Evolutionary conservation across 306 rosid species (phyloP), one percentile per base, ranked within the genome.

Genomic region (Quercus aquifolioides): DNA sequence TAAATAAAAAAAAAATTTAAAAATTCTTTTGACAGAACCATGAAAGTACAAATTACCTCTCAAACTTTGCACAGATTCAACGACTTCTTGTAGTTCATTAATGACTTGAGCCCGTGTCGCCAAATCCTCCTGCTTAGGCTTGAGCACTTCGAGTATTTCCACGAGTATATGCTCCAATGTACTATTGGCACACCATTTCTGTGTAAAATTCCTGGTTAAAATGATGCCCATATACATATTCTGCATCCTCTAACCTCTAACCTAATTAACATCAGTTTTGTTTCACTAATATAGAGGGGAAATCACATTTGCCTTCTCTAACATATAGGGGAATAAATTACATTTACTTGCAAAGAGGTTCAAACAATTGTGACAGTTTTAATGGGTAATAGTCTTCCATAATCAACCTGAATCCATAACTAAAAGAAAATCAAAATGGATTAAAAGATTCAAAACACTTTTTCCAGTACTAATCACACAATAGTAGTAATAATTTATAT

Each of bases 81-180:
- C 90, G 71, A 82, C 74, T 80, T 30, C 51, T 62, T 54, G 85
- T 55, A 95, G 41, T 77, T 86, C 92, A 10, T 65, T 70, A 73
- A 91, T 78, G n/a, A 93, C 80, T 71, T 71, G 84, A 71, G 77
- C 70, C 23, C 99, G 89, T 46, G 65, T 49, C 8, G 3, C 74
- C 94, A 92, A 75, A 82, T 95, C 98, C 78, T 74, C 84, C 17
- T 71, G 83, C 35, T 19, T 35, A 41, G 98, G 98, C 64, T 85
- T 77, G 76, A 87, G 55, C 78, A 55, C 92, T 35, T 0, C 73
- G 67, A 91, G 88, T 75, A 95, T 82, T 69, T 89, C 90, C 70
- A 35, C 76, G 41, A 90, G 59, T 80, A 83, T 83, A 73, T 4
- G 71, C 73, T 87, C 97, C 88, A 95, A 55, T 74, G 64, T 69